Evolutionary conservation across 768 basidiomycete species (phyloP).

Genomic region (Serendipita sp.): DNA sequence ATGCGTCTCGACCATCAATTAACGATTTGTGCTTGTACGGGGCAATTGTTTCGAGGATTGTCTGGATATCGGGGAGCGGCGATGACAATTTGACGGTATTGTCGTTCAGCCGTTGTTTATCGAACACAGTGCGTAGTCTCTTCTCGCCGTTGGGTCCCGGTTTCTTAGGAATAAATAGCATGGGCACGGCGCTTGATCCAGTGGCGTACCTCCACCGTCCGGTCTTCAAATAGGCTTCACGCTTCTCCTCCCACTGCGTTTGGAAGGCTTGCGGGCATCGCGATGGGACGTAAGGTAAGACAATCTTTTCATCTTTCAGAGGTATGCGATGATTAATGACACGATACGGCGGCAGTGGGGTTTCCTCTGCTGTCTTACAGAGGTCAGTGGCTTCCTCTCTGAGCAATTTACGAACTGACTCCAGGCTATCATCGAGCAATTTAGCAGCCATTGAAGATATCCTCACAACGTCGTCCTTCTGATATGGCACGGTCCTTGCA

Average conservation of each 20-base stretch:
- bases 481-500: background rate
- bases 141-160: slow-evolving; percentile 10
- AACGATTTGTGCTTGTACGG: slow-evolving; percentile 13
- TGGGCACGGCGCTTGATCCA: slow-evolving; percentile 18
- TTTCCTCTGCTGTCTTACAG: background rate
- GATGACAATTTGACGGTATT: slow-evolving; percentile 19
- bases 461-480: background rate
- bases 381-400: slow-evolving; percentile 9
- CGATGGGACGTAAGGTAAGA: background rate
- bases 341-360: slow-evolving; percentile 6
- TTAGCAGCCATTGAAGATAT: slow-evolving; percentile 7
- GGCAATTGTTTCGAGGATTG: slow-evolving; percentile 15
- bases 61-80: slow-evolving; percentile 18
- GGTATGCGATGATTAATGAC: slow-evolving; percentile 6
- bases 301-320: background rate
- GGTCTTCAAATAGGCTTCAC: slow-evolving; percentile 17
- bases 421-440: slow-evolving; percentile 1
- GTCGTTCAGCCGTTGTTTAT: slow-evolving; percentile 18
- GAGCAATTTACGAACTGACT: slow-evolving; percentile 2
- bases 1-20: slow-evolving; percentile 20
- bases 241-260: background rate
- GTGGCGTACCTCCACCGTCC: slow-evolving; percentile 19
- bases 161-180: slow-evolving; percentile 21
- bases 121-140: slow-evolving; percentile 14
- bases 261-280: slow-evolving; percentile 3